These are phyloP conservation scores for Trametes maxima DNA, from an alignment of 768 basidiomycete species.

Conservation along the genomic window DNA sequence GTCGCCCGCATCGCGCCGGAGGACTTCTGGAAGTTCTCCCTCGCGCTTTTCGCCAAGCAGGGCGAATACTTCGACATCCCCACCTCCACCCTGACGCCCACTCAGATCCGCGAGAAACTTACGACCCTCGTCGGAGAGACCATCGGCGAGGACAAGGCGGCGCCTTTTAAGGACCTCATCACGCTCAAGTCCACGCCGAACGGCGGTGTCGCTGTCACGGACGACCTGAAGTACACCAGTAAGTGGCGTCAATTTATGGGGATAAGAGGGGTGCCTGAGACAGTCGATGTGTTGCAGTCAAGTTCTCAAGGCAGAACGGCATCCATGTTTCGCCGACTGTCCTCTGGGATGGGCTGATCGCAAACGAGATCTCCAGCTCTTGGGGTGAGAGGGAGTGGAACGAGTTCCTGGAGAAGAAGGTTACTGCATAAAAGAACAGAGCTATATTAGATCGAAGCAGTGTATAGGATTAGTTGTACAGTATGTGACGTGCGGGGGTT, in stretches of 20 bases:
- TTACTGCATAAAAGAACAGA: constrained; percentile 30
- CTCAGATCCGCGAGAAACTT: constrained; percentile 76
- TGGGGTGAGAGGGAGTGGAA: constrained; percentile 86
- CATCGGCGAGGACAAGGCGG: constrained; percentile 51
- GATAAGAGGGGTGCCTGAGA: background rate
- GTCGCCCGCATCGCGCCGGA: constrained; percentile 71
- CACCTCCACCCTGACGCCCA: constrained; percentile 61
- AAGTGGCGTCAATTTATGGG: constrained; percentile 30
- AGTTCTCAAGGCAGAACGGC: constrained; percentile 87
- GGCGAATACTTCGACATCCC: constrained; percentile 82
- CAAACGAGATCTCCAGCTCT: constrained; percentile 72
- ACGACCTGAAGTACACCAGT: constrained; percentile 91
- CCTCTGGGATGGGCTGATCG: constrained; percentile 76
- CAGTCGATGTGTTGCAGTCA: constrained; percentile 55
- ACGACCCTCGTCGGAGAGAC: constrained; percentile 57
- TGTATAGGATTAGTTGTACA: constrained; percentile 18
- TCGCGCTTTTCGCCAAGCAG: constrained; percentile 69
- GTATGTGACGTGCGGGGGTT: background rate
- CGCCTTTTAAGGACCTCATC: constrained; percentile 62
- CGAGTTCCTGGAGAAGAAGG: constrained; percentile 66
- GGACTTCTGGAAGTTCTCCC: constrained; percentile 80
- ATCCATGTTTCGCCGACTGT: constrained; percentile 90
- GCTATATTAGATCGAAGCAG: background rate
- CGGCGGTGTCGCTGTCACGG: constrained; percentile 80
- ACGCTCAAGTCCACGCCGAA: constrained; percentile 66